Conservation (phyloP, 176 grass and related monocot genomes). For the Urochloa ruziziensis region DNA sequence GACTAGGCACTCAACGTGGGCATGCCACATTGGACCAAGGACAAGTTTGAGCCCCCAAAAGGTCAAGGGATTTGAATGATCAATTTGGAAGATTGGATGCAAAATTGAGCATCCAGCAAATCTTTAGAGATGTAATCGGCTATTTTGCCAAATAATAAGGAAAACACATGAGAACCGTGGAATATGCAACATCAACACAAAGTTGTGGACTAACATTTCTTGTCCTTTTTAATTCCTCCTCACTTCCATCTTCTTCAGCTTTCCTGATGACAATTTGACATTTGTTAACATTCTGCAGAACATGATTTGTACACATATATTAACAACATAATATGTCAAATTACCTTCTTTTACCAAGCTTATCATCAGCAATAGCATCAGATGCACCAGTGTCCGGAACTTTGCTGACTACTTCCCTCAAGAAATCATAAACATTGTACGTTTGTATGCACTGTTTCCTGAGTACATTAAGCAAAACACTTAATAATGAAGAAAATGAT, state of each 20-base stretch:
- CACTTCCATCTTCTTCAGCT: slow-evolving; percentile 49
- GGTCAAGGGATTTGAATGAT: not conserved
- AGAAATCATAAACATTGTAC: slow-evolving; percentile 95
- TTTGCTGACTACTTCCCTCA: slow-evolving; percentile 84
- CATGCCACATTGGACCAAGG: not conserved
- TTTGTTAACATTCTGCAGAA: slow-evolving; percentile 3
- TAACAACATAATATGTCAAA: not conserved
- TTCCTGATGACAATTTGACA: slow-evolving; percentile 43
- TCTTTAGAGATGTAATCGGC: not conserved
- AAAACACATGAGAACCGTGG: not conserved
- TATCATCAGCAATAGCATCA: slow-evolving; percentile 73
- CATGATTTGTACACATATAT: not conserved
- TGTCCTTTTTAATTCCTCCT: slow-evolving; percentile 50
- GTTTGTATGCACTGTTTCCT: slow-evolving; percentile 89
- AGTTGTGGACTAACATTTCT: slow-evolving; percentile 47
- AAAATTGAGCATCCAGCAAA: not conserved
- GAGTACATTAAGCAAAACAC: slow-evolving; percentile 30
- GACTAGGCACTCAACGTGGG: not conserved
- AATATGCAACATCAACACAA: not conserved
- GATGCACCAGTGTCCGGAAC: slow-evolving; percentile 71
- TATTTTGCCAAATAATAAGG: not conserved
- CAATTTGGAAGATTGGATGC: not conserved
- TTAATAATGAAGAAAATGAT: slow-evolving; percentile 1
- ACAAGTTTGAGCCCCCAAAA: not conserved
- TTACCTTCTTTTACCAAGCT: slow-evolving; percentile 53